These are phyloP conservation scores for Lagerstroemia speciosa DNA, from an alignment of 345 rosid genomes.

Conservation along the genomic window DNA sequence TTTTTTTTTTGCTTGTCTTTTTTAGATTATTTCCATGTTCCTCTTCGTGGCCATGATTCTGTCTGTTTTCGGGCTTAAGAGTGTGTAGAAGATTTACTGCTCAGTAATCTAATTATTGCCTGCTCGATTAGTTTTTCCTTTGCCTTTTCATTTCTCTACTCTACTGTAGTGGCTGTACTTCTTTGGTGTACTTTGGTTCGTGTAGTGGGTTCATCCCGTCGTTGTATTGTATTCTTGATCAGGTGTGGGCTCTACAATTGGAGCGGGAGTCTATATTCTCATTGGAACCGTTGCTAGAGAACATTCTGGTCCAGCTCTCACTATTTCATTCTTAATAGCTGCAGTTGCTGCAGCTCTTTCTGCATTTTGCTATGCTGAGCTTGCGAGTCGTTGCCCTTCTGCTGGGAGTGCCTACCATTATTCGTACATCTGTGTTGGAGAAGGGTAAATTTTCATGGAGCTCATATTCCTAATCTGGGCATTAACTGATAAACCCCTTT, in stretches of 20 bases:
- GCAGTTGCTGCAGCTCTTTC: slow-evolving; percentile 93
- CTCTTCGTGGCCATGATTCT: background rate
- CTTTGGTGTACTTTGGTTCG: background rate
- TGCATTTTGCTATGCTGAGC: slow-evolving; percentile 94
- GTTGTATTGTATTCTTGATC: background rate
- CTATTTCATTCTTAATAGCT: slow-evolving; percentile 82
- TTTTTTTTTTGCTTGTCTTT: background rate
- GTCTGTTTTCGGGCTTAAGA: background rate
- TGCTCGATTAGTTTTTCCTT: background rate
- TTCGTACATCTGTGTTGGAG: slow-evolving; percentile 88
- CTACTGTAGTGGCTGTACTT: no score
- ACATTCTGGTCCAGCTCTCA: slow-evolving; percentile 92
- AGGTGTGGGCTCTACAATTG: slow-evolving; percentile 97
- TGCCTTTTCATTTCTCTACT: no score
- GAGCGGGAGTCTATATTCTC: slow-evolving; percentile 95
- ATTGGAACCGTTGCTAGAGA: slow-evolving; percentile 98
- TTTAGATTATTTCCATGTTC: background rate
- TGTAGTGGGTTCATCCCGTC: background rate
- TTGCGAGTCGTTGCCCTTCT: slow-evolving; percentile 88
- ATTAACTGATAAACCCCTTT: no score
- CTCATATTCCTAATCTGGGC: background rate
- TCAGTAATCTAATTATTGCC: background rate
- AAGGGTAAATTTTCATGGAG: slow-evolving; percentile 41
- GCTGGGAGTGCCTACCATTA: slow-evolving; percentile 99
- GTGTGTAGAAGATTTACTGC: background rate